A percentile compares a stretch with the other conserved stretches of the same genome.
phyloP scores from a whole-genome alignment of 345 rosid genomes.

The Syzygium aromaticum region DNA sequence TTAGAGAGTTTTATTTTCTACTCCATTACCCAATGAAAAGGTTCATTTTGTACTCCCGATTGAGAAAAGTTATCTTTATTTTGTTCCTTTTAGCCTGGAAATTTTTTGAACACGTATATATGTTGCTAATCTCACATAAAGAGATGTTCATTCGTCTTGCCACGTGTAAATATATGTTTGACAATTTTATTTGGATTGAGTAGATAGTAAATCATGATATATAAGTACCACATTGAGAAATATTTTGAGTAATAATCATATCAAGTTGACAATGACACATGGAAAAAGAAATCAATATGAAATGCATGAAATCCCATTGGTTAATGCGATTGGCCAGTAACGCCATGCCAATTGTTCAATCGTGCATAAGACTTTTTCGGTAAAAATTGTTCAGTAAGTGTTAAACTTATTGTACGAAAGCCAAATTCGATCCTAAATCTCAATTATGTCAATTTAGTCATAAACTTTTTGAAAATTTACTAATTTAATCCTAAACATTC shows the following conservation, averaged over 20 bases:
- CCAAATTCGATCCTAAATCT: no score
- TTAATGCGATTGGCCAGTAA: not conserved
- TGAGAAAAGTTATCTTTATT: not conserved
- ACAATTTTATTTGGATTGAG: not conserved
- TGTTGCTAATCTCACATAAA: not conserved
- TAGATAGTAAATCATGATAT: not conserved
- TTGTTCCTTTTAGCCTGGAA: not conserved
- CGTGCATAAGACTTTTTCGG: not conserved
- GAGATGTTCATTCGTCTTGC: not conserved
- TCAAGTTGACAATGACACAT: not conserved
- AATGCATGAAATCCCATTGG: not conserved
- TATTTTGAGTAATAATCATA: not conserved
- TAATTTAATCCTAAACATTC: not conserved
- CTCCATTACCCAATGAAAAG: not conserved
- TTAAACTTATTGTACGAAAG: not conserved
- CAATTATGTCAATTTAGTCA: not conserved
- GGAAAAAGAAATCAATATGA: not conserved
- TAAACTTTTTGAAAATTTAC: not conserved
- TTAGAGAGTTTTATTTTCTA: not conserved
- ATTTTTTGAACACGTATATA: no score
- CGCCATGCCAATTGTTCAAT: not conserved
- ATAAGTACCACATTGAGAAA: not conserved
- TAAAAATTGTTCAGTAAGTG: no score
- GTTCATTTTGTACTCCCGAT: not conserved
- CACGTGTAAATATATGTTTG: not conserved